Percentiles rank a stretch among this genome's conserved stretches.
phyloP scores from a whole-genome alignment of 1,284 basidiomycete species.

The Ganoderma leucocontextum region DNA sequence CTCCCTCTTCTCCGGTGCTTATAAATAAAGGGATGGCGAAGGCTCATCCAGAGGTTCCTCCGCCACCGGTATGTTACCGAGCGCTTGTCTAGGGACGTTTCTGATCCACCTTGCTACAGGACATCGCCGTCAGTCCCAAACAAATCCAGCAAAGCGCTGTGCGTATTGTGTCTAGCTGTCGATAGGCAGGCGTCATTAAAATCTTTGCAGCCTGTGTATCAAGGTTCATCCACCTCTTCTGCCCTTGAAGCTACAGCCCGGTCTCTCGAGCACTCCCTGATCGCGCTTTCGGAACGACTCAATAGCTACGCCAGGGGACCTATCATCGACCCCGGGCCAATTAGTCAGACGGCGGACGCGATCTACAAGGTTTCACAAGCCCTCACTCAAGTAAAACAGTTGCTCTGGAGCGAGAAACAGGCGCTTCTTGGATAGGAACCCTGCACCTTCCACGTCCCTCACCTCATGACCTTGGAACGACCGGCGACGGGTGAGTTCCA shows the following conservation, averaged over 20 bases:
- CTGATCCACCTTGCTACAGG: neutral
- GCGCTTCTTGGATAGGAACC: slow-evolving; percentile 28
- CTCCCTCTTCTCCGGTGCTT: slow-evolving; percentile 3
- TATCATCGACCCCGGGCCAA: slow-evolving; percentile 55
- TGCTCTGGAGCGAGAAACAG: slow-evolving; percentile 50
- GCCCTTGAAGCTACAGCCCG: slow-evolving; percentile 50
- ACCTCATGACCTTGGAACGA: slow-evolving; percentile 25
- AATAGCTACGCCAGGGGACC: slow-evolving; percentile 50
- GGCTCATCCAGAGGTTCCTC: slow-evolving; percentile 5
- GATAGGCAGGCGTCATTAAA: slow-evolving; percentile 11
- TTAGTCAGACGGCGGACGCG: slow-evolving; percentile 73
- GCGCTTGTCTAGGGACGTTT: neutral
- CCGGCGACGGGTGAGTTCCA: slow-evolving; percentile 20
- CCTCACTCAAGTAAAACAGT: slow-evolving; percentile 62
- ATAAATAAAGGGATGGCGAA: slow-evolving; percentile 23
- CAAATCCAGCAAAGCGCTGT: neutral
- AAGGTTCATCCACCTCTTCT: slow-evolving; percentile 35
- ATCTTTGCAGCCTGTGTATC: slow-evolving; percentile 22
- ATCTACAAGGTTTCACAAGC: slow-evolving; percentile 73
- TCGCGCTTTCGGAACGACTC: slow-evolving; percentile 61
- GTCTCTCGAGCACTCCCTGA: slow-evolving; percentile 64
- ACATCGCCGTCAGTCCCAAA: neutral
- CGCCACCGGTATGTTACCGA: slow-evolving; percentile 9
- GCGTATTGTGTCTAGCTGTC: slow-evolving; percentile 9
- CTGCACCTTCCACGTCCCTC: slow-evolving; percentile 23